These are phyloP conservation scores for Cyberlindnera euphorbiae DNA, from an alignment of 805 yeast genomes.

Conservation along the genomic window DNA sequence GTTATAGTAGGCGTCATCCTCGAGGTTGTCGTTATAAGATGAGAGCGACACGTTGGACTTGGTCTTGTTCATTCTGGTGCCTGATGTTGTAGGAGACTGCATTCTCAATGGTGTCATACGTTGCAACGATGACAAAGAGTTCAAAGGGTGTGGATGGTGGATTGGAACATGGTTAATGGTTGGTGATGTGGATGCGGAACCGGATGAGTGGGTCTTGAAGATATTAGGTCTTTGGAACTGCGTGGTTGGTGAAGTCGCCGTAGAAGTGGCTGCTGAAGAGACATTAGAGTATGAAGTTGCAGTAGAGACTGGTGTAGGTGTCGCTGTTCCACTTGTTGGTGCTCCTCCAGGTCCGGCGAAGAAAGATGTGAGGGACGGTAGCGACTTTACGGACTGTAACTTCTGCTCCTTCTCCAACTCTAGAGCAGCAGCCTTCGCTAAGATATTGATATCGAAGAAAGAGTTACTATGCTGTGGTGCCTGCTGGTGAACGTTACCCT, in stretches of 20 bases:
- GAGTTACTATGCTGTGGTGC: slow-evolving; percentile 11
- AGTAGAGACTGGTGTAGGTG: slow-evolving; percentile 4
- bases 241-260: slow-evolving; percentile 14
- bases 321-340: not conserved
- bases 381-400: slow-evolving; percentile 24
- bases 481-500: not conserved
- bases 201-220: slow-evolving; percentile 16
- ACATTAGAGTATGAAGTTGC: not conserved
- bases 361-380: slow-evolving; percentile 26
- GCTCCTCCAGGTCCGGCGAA: slow-evolving; percentile 12
- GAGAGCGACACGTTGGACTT: slow-evolving; percentile 26
- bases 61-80: slow-evolving; percentile 19
- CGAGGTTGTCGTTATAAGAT: slow-evolving; percentile 33
- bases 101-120: slow-evolving; percentile 54
- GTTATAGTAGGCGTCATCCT: slow-evolving; percentile 34
- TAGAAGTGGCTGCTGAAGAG: not conserved
- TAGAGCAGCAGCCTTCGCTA: slow-evolving; percentile 28
- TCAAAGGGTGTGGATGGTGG: slow-evolving; percentile 28
- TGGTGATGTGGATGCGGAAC: slow-evolving; percentile 19
- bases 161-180: slow-evolving; percentile 18
- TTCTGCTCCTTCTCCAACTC: slow-evolving; percentile 28
- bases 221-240: slow-evolving; percentile 15
- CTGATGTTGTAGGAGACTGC: slow-evolving; percentile 19
- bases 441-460: slow-evolving; percentile 26
- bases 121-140: slow-evolving; percentile 47